Evolutionary conservation across 805 yeast species (phyloP).

Genomic region (Grigorovia yakushimaensis): DNA sequence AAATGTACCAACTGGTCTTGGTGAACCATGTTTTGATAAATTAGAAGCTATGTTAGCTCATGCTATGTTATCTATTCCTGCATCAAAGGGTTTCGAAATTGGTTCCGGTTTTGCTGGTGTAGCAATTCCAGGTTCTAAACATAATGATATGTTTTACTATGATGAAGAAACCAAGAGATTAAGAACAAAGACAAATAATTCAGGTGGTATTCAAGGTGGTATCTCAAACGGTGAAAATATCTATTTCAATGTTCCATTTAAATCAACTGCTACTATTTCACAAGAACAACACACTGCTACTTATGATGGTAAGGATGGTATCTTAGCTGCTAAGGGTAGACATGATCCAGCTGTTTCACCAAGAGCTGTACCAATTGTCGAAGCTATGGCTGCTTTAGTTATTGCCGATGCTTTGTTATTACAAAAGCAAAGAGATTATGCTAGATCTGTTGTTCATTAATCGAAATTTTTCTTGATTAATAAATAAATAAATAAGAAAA

Average conservation of each 20-base stretch:
- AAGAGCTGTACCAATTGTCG: constrained; percentile 96
- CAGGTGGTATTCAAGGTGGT: constrained; percentile 98
- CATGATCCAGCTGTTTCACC: constrained; percentile 99
- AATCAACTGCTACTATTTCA: constrained; percentile 95
- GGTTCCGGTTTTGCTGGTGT: constrained; percentile 96
- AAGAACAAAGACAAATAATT: constrained; percentile 81
- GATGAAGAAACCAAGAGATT: constrained; percentile 53
- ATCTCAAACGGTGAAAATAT: constrained; percentile 93
- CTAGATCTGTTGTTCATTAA: constrained; percentile 28
- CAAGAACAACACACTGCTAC: constrained; percentile 85
- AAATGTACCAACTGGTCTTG: constrained; percentile 90
- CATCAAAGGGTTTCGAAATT: constrained; percentile 95
- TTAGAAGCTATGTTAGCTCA: constrained; percentile 92
- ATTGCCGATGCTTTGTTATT: constrained; percentile 76
- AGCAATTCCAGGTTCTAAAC: constrained; percentile 81
- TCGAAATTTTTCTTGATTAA: neutral
- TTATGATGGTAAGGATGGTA: constrained; percentile 82
- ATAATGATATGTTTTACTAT: constrained; percentile 75
- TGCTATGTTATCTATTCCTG: constrained; percentile 96
- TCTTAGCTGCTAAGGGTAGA: constrained; percentile 91
- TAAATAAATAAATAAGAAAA: neutral
- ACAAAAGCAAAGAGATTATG: constrained; percentile 74
- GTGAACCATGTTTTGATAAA: constrained; percentile 97
- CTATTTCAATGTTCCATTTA: constrained; percentile 91
- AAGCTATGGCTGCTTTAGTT: constrained; percentile 95